phyloP scores from a whole-genome alignment of 2,329 filamentous ascomycete species.

The Helminthosporium solani region DNA sequence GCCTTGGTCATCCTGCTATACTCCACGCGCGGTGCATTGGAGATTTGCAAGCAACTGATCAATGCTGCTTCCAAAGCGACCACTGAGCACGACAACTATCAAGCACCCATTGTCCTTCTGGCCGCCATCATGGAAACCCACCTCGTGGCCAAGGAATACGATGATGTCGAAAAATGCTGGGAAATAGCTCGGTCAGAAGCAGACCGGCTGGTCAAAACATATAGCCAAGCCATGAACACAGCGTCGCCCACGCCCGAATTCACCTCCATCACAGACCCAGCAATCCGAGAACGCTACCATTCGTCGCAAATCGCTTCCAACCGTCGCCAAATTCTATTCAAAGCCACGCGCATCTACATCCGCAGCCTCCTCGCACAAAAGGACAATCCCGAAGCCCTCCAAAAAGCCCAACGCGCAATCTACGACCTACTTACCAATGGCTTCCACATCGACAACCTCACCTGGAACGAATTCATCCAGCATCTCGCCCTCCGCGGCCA shows the following conservation, averaged over 20 bases:
- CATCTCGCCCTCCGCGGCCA: slow-evolving; percentile 62
- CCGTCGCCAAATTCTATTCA: slow-evolving; percentile 52
- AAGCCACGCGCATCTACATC: slow-evolving; percentile 55
- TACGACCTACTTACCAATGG: slow-evolving; percentile 62
- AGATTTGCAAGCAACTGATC: slow-evolving; percentile 40
- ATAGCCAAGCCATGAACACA: slow-evolving; percentile 37
- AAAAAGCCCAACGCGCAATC: slow-evolving; percentile 43
- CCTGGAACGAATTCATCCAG: slow-evolving; percentile 79
- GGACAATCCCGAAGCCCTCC: slow-evolving; percentile 46
- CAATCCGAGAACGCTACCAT: slow-evolving; percentile 18
- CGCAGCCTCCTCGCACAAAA: slow-evolving; percentile 51
- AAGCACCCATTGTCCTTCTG: slow-evolving; percentile 43
- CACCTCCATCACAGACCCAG: slow-evolving; percentile 25
- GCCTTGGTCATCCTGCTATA: slow-evolving; percentile 59
- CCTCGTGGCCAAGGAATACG: slow-evolving; percentile 57
- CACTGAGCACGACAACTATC: slow-evolving; percentile 12
- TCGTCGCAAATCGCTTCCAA: slow-evolving; percentile 27
- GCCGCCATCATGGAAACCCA: slow-evolving; percentile 67
- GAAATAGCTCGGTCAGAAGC: slow-evolving; percentile 58
- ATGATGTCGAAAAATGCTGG: slow-evolving; percentile 68
- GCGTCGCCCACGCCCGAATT: slow-evolving; percentile 17
- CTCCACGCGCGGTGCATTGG: slow-evolving; percentile 47
- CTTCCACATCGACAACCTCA: slow-evolving; percentile 71
- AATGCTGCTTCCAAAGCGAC: slow-evolving; percentile 14
- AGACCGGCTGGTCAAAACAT: slow-evolving; percentile 42